These are phyloP conservation scores for Maudiozyma saulgeensis DNA, from an alignment of 805 yeast species.

Conservation along the genomic window DNA sequence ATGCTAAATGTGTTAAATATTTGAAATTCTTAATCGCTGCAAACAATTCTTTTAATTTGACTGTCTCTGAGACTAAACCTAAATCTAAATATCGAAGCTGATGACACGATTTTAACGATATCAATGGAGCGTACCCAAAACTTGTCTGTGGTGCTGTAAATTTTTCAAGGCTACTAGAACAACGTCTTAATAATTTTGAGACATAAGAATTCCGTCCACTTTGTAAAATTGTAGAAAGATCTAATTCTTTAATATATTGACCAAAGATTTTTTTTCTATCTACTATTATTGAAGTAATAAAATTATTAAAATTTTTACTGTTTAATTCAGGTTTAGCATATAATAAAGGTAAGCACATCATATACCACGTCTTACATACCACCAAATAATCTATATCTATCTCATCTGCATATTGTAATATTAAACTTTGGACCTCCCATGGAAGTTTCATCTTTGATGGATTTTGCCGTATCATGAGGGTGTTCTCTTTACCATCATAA, in stretches of 20 bases:
- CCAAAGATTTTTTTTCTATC: conserved; percentile 43
- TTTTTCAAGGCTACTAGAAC: conserved; percentile 51
- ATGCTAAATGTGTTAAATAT: conserved; percentile 62
- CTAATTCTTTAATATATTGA: conserved; percentile 51
- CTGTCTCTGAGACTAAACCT: conserved; percentile 82
- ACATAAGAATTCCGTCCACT: conserved; percentile 87
- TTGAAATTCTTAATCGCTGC: conserved; percentile 56
- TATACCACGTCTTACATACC: conserved; percentile 54
- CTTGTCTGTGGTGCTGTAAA: conserved; percentile 92
- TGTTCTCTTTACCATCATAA: neutral
- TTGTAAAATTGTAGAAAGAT: conserved; percentile 74
- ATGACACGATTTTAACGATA: conserved; percentile 67
- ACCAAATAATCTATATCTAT: conserved; percentile 37
- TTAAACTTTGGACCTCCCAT: conserved; percentile 38
- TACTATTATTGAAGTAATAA: conserved; percentile 57
- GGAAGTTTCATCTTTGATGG: conserved; percentile 32
- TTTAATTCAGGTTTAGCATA: conserved; percentile 55
- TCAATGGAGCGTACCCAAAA: conserved; percentile 83
- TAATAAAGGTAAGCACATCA: conserved; percentile 49
- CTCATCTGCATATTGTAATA: conserved; percentile 23
- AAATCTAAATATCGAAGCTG: conserved; percentile 60
- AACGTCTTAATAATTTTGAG: conserved; percentile 70
- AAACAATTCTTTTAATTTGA: conserved; percentile 73
- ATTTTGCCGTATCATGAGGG: neutral
- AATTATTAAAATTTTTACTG: conserved; percentile 58